Base-by-base conservation (phyloP, 2,329 filamentous ascomycete genomes). In the Corynespora cassiicola region DNA sequence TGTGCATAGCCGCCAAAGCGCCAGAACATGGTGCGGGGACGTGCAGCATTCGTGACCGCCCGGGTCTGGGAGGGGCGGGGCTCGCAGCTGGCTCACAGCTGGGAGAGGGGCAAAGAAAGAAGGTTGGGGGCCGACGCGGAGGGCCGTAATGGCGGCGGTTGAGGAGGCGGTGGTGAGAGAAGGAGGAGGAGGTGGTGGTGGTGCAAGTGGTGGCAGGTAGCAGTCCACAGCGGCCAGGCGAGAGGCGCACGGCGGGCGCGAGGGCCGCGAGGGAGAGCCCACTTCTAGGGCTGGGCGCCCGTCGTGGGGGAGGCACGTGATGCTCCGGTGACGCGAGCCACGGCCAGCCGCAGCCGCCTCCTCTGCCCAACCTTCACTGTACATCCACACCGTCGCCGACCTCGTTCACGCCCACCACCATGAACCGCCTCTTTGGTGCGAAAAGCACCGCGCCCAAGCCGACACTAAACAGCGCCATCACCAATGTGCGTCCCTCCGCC, bases 1-100 rank as follows among this genome's bases (percentile, higher is more conserved):
- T 90, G 95, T 79, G 91, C 89, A 80, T 97, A 97, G 66, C 90
- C 90, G 80, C 94, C 92, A 80, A 97, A 99, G 75, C 92, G 87
- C 94, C 94, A 99, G 75, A 99, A 99, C 94, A 99, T 99, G 77
- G 72, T 92, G 85, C 63, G 65, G 36, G 28, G 46, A 25, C 36
- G 53, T 49, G 47, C 42, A 16, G n/a, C n/a, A n/a, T n/a, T n/a
- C 23, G n/a, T n/a, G n/a, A n/a, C n/a, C n/a, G n/a, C n/a, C n/a
- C n/a, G n/a, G n/a, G n/a, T n/a, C n/a, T n/a, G n/a, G n/a, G n/a
- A n/a, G n/a, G n/a, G n/a, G n/a, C n/a, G n/a, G n/a, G n/a, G n/a
- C n/a, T n/a, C n/a, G n/a, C n/a, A n/a, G n/a, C n/a, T n/a, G n/a
- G n/a, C n/a, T n/a, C n/a, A n/a, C n/a, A n/a, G n/a, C n/a, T n/a